Conservation (phyloP, 208 protist genomes). For the Trypanosoma rangeli region DNA sequence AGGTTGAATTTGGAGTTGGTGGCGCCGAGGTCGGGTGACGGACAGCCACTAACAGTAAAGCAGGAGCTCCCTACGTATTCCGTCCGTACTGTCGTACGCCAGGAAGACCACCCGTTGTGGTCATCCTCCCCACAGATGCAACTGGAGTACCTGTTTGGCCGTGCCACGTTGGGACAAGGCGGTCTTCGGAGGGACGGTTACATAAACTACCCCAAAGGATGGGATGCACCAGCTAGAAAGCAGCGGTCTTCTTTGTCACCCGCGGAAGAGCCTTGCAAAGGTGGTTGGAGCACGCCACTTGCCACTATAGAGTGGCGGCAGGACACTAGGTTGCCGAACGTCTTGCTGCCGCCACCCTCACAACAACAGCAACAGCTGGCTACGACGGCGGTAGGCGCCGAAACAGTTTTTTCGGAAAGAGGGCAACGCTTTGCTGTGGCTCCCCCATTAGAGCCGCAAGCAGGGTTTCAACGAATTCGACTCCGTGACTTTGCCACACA, state of each 20-base stretch:
- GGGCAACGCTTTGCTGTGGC: not conserved
- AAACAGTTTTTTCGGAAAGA: not conserved
- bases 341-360: not conserved
- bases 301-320: not conserved
- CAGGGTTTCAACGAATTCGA: not conserved
- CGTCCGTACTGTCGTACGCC: conserved; percentile 16
- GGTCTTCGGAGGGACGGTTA: not conserved
- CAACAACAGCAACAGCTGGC: not conserved
- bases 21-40: not conserved
- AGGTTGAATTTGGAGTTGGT: not conserved
- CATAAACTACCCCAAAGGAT: not conserved
- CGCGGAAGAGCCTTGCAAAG: not conserved
- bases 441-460: not conserved
- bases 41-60: not conserved
- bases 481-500: conserved; percentile 19
- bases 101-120: conserved; percentile 22
- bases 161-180: not conserved
- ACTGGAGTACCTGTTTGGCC: conserved; percentile 16
- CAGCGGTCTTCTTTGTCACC: not conserved
- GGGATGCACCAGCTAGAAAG: not conserved
- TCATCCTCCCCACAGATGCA: conserved; percentile 1
- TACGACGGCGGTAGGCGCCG: not conserved
- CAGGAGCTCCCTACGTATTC: conserved; percentile 12
- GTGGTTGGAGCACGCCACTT: not conserved
- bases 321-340: not conserved